Evolutionary conservation across 768 basidiomycete species (phyloP).

Genomic region (Calocybe cyanea): DNA sequence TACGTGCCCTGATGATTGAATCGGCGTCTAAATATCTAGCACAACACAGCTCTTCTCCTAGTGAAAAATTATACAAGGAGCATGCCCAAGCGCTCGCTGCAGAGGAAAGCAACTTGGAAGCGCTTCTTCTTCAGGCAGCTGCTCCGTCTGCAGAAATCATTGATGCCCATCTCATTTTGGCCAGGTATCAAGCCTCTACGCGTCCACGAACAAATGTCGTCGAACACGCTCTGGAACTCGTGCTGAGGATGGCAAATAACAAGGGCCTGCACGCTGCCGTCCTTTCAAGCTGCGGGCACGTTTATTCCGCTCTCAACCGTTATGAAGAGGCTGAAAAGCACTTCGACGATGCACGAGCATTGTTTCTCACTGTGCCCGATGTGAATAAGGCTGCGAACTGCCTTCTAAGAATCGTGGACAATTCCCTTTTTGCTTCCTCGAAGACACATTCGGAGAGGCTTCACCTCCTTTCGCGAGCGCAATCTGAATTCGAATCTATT

Average conservation of each 20-base stretch:
- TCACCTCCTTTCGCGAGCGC: neutral
- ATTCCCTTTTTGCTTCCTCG: neutral
- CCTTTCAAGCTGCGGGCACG: neutral
- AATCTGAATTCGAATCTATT: neutral
- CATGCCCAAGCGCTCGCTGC: neutral
- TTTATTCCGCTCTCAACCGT: neutral
- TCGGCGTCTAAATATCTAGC: slow-evolving; percentile 13
- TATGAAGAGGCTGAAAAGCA: neutral
- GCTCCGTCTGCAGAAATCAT: slow-evolving; percentile 2
- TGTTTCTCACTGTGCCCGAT: neutral
- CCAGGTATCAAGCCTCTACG: slow-evolving; percentile 14
- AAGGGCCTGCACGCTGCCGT: neutral
- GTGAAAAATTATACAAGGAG: slow-evolving; percentile 9
- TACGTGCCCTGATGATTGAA: slow-evolving; percentile 8
- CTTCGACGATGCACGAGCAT: neutral
- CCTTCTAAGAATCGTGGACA: neutral
- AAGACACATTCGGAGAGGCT: neutral
- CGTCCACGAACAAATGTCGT: slow-evolving; percentile 14
- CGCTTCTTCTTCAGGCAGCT: slow-evolving; percentile 12
- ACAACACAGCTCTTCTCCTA: slow-evolving; percentile 8
- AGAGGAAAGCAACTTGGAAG: neutral
- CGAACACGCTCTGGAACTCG: slow-evolving; percentile 8
- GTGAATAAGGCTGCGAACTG: neutral
- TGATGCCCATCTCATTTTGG: slow-evolving; percentile 16
- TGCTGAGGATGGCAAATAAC: neutral